These are phyloP conservation scores for Quercus alba DNA, from an alignment of 306 rosid genomes.

Conservation along the genomic window DNA sequence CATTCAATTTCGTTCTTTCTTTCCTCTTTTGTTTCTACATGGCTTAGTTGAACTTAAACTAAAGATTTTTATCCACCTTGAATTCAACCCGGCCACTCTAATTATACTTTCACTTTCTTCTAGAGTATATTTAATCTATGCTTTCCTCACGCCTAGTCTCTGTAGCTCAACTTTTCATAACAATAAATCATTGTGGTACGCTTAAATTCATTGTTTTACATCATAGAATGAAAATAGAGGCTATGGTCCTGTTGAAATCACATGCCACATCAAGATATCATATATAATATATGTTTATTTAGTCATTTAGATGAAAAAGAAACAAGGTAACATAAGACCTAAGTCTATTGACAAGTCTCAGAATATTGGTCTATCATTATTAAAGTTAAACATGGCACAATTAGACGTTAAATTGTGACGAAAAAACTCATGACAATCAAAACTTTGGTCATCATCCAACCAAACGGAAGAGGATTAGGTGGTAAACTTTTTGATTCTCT, in stretches of 20 bases:
- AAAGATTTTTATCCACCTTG: background rate
- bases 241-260: background rate
- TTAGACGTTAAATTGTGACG: background rate
- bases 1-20: too few species aligned
- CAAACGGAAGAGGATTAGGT: conserved; percentile 24
- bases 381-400: background rate
- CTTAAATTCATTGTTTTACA: background rate
- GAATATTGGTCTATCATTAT: background rate
- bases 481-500: background rate
- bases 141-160: background rate
- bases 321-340: background rate
- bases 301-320: background rate
- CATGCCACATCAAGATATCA: background rate
- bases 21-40: too few species aligned
- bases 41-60: background rate
- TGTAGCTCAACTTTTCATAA: background rate
- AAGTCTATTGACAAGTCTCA: background rate
- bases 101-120: background rate
- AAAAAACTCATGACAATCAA: background rate
- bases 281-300: background rate
- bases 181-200: background rate
- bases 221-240: background rate
- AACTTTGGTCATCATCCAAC: conserved; percentile 21
- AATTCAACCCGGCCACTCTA: background rate
- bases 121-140: background rate